Base-by-base conservation (phyloP, 495 filamentous ascomycete genomes). In the Talaromyces stipitatus region DNA sequence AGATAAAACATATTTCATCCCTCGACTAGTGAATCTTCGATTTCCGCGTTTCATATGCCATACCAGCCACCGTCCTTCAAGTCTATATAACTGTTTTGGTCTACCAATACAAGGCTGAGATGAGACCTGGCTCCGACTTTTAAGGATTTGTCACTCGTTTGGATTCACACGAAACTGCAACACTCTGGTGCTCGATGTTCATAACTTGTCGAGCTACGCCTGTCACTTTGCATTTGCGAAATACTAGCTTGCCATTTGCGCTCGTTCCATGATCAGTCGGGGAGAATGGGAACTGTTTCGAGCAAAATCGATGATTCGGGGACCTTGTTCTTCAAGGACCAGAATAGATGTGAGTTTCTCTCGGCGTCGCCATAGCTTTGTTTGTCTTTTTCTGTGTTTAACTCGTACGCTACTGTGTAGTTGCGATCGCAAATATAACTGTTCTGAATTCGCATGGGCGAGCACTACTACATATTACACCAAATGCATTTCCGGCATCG, bases 261-360 rank as follows among this genome's bases (percentile, higher is more conserved):
- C n/a, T 41, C 36, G 16, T 48, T 26, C 24, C 24, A 23, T 48
- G 45, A 24, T 26, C 14, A 51, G 10, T 56, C 59, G 16, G 62
- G 57, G 67, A 72, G 64, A 62, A 98, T 98, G 94, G 94, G 94
- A 60, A 91, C 88, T 78, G 87, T 97, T 70, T 87, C 82, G 71
- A 97, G 92, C 78, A 87, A 85, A 71, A 85, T 86, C 60, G 92
- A 97, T 66, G 92, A 96, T 73, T 87, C 88, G 66, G 81, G 85
- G 60, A 78, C 81, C 64, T 72, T 97, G 70, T 91, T 87, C 68
- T 79, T 97, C 70, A 86, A 89, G 75, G 92, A 98, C 68, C 94
- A 97, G 74, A 88, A 77, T 66, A 84, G 90, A 78, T 83, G 92
- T 97, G 70, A 61, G 82, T 70, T 54, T 45, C 22, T 28, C 59